Evolutionary conservation across 73 alveolate species (phyloP), one percentile per base, ranked within the genome.

Genomic region (Urostyla sp.): DNA sequence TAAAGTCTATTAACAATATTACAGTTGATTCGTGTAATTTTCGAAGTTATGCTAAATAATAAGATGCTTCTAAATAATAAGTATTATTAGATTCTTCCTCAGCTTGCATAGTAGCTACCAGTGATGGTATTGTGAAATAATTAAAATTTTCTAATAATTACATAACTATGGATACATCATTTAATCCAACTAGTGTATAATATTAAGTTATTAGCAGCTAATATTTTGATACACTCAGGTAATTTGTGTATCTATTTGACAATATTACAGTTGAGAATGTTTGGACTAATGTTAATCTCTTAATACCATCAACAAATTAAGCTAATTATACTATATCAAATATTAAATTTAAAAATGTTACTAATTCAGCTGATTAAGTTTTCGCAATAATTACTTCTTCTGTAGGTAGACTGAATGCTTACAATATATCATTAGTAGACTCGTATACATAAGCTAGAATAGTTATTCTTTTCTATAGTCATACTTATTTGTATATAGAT

Each of bases 381-480:
- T 20, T 5, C 46, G 23, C 23, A 26, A 26, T 55, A 11, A 11
- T 6, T 8, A 20, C 30, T 30, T 55, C 72, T 26, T 43, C 49
- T 20, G 23, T 46, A 7, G 30, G 30, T 21, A 5, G 10, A 16
- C 18, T 55, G 40, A 5, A 55, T 16, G 45, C 30, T 4, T 5
- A 3, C 8, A 24, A 55, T 21, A 16, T 55, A 6, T 16, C 37
- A 3, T 16, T 55, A 18, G 30, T 21, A 8, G 45, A 55, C 50
- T 55, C 50, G 8, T 3, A 11, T 20, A 55, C 72, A 15, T 55
- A 43, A 20, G 43, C 72, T 7, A 55, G 72, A 55, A 21, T 55
- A 5, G 50, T 21, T 16, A 6, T 55, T 6, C 5, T 55, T 3
- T 43, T 24, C 11, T 26, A 4, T 21, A 30, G 6, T 6, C 8